A percentile compares a stretch with the other conserved stretches of the same genome.
These are phyloP conservation scores for Diversispora epigaea DNA, from an alignment of 192 early-diverging fungal genomes.

Conservation along the genomic window DNA sequence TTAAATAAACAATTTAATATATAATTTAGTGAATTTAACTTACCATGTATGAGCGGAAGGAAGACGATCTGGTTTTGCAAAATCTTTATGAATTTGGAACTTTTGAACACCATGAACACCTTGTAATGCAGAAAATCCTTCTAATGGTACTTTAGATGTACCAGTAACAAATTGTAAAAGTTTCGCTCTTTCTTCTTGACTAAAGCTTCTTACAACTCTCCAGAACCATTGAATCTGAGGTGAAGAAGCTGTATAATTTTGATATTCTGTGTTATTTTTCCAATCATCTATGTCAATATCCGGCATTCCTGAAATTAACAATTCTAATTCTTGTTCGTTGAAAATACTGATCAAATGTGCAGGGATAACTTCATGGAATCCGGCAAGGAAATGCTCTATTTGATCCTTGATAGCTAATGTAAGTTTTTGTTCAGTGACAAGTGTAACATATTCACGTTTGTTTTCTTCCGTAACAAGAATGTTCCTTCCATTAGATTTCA, in stretches of 20 bases:
- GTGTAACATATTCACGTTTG: conserved; percentile 93
- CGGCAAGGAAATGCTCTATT: conserved; percentile 88
- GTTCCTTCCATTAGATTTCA: conserved; percentile 85
- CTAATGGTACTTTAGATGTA: conserved; percentile 96
- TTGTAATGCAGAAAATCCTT: conserved; percentile 90
- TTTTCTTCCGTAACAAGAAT: conserved; percentile 92
- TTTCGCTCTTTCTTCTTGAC: conserved; percentile 97
- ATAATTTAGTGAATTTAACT: background rate
- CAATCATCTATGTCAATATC: conserved; percentile 99
- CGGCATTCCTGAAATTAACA: conserved; percentile 96
- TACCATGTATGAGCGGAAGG: conserved; percentile 98
- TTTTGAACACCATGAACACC: conserved; percentile 93
- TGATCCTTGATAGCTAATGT: conserved; percentile 91
- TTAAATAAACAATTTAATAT: too few species aligned
- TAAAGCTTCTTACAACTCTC: conserved; percentile 94
- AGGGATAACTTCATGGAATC: conserved; percentile 96
- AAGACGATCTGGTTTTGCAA: conserved; percentile 77
- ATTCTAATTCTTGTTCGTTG: conserved; percentile 98
- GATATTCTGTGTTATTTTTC: conserved; percentile 98
- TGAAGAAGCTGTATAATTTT: conserved; percentile 80
- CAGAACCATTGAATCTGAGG: conserved; percentile 99
- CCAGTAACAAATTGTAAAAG: conserved; percentile 97
- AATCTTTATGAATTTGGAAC: conserved; percentile 99
- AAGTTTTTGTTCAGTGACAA: conserved; percentile 91
- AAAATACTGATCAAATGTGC: conserved; percentile 91